These are phyloP conservation scores for Jaminaea rosea DNA, from an alignment of 1,284 basidiomycete genomes.

Conservation along the genomic window DNA sequence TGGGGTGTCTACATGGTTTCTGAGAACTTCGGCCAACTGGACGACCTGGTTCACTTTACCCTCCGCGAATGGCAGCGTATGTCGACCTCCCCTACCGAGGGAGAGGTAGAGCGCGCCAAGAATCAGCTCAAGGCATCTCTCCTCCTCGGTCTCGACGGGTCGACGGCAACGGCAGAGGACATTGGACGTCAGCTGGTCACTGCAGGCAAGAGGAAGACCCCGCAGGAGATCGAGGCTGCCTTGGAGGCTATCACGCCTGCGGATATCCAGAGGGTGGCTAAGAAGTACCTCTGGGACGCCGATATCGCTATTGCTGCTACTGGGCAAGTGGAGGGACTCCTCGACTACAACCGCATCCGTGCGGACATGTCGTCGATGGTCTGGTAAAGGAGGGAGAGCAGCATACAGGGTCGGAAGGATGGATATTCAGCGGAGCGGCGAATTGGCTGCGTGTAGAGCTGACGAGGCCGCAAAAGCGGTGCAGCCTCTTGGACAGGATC, in stretches of 20 bases:
- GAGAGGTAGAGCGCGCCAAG: constrained; percentile 93
- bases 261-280: constrained; percentile 89
- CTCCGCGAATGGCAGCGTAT: constrained; percentile 95
- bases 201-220: constrained; percentile 67
- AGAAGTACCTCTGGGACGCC: constrained; percentile 95
- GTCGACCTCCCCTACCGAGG: constrained; percentile 71
- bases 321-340: constrained; percentile 60
- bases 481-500: too few relatives aligned
- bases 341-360: constrained; percentile 50
- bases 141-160: constrained; percentile 82
- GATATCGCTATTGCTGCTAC: constrained; percentile 51
- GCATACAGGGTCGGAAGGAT: neutral
- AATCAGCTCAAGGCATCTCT: constrained; percentile 92
- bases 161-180: constrained; percentile 93
- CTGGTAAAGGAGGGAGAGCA: constrained; percentile 32
- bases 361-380: constrained; percentile 46
- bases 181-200: constrained; percentile 95
- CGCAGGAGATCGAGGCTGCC: constrained; percentile 84
- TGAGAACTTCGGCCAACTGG: constrained; percentile 78
- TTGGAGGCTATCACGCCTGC: constrained; percentile 77
- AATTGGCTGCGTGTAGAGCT: neutral
- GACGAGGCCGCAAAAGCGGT: too few relatives aligned
- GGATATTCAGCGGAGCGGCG: neutral
- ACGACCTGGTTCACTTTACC: constrained; percentile 90
- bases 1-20: constrained; percentile 94